Base-by-base conservation (phyloP, 139 green algal species). In the Coelastrella sp. region DNA sequence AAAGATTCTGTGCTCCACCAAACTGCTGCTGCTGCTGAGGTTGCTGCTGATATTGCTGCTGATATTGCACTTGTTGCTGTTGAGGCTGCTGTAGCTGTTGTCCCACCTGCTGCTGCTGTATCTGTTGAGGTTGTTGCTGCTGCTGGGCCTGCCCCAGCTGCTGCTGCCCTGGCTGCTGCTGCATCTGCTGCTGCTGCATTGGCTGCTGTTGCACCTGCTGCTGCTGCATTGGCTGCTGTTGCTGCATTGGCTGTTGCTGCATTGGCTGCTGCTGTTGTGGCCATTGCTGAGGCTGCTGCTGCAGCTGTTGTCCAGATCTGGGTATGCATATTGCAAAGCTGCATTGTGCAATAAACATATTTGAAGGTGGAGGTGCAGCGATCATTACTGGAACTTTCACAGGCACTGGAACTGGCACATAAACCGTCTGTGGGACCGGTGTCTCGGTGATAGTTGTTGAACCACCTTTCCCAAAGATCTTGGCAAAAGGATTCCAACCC, bases 401-500 rank as follows among this genome's bases (percentile, higher is more conserved):
- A 8, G 68, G 68, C 68, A 76, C 68, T 6, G 68, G 68, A 10
- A 76, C 68, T 11, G 68, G 68, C 68, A 76, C 68, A 25, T 76
- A 76, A 15, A 76, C 68, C 68, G 19, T 8, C 19, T 76, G 15
- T 17, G 68, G 19, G 7, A 3, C 4, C 24, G 35, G 68, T 24
- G 8, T 76, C 24, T 76, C 19, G 8, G 8, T 70, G 15, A 70
- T 70, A 6, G 63, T 70, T 70, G 15, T 70, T 70, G 12, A 14
- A 22, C 15, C 63, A 70, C 15, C 63, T 6, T 70, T 70, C 63
- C 6, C 63, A 17, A 70, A 17, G 12, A 70, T 70, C 63, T 70
- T 70, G 68, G 68, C 68, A 19, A 76, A 76, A 24, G 68, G 68
- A 76, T 76, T 76, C 68, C 68, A 76, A 76, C 68, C 68, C 15